Evolutionary conservation across 768 basidiomycete genomes (phyloP), one percentile per base, ranked within the genome.

Genomic region (Ephemerocybe angulata): DNA sequence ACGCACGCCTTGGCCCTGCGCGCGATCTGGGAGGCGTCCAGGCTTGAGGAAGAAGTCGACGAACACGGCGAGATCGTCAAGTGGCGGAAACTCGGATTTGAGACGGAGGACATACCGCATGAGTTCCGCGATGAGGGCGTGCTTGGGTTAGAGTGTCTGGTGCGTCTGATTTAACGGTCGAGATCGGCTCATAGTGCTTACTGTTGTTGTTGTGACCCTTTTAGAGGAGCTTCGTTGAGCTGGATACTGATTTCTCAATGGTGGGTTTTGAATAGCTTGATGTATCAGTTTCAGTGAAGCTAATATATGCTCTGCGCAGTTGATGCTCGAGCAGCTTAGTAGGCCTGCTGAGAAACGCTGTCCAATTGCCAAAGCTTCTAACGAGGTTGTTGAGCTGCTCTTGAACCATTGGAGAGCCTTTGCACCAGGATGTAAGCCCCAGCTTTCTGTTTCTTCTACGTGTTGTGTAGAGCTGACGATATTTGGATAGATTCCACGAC

Each of bases 371-470:
- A 86, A 80, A 61, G 90, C 87, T 17, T 94, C 92, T 1, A 90
- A 90, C 56, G 89, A 93, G 61, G 83, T 93, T 7, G 88, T 93
- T 4, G 90, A 90, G 61, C 73, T 93, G 35, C 74, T 96, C 29
- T 85, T 88, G 3, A 88, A 93, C 49, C 84, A 93, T 65, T 94
- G 90, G 88, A 81, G 81, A 19, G 87, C 93, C 58, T 88, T 88
- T 64, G 89, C 87, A 13, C 89, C 91, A 28, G 89, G 90, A 42
- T 93, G 91, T 92, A 59, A 41, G 82, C 81, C 31, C 51, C 35
- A 44, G 19, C 19, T 38, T 46, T 19, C 30, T 4, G 35, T 29
- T 30, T 35, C 35, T 50, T 59, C 11, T 61, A 53, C 17, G 51
- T 11, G 4, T 24, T 2, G 7, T 13, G n/a, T 15, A 8, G 43